Conservation (phyloP, 73 alveolate species). For the Stentor roeselii region DNA sequence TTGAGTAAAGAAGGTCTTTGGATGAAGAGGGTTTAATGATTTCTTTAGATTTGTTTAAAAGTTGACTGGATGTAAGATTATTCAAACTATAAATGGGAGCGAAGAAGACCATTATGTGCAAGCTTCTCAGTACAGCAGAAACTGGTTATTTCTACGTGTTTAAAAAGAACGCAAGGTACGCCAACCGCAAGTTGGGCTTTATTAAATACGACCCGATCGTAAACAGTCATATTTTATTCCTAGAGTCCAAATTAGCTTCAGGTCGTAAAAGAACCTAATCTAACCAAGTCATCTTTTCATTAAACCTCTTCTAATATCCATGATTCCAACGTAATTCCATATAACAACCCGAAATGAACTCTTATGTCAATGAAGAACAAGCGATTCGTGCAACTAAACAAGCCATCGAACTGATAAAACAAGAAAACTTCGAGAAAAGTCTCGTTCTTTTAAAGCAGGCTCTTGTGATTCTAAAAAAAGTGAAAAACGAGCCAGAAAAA, state of each 20-base stretch:
- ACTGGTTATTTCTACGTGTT: constrained; percentile 57
- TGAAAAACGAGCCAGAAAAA: not conserved
- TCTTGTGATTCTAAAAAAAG: not conserved
- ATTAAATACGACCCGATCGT: constrained; percentile 55
- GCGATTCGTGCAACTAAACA: not conserved
- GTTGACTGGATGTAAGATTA: too few relatives aligned
- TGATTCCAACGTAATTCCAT: too few relatives aligned
- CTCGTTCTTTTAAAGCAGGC: not conserved
- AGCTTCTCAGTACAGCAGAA: constrained; percentile 43
- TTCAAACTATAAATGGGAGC: constrained; percentile 6
- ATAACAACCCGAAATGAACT: too few relatives aligned
- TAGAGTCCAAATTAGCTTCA: constrained; percentile 38
- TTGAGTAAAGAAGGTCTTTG: too few relatives aligned
- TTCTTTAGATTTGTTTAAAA: too few relatives aligned
- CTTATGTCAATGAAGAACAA: not conserved
- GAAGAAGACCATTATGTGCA: constrained; percentile 30
- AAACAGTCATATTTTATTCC: constrained; percentile 45
- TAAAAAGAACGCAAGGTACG: constrained; percentile 49
- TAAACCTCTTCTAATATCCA: too few relatives aligned
- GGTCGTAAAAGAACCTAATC: not conserved
- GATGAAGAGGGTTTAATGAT: too few relatives aligned
- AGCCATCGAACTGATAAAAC: not conserved
- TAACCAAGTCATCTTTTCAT: too few relatives aligned
- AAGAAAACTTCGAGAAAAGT: not conserved
- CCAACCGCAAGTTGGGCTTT: constrained; percentile 44